Evolutionary conservation across 306 rosid genomes (phyloP), one percentile per base, ranked within the genome.

Genomic region (Cyclanthera cordifolia): DNA sequence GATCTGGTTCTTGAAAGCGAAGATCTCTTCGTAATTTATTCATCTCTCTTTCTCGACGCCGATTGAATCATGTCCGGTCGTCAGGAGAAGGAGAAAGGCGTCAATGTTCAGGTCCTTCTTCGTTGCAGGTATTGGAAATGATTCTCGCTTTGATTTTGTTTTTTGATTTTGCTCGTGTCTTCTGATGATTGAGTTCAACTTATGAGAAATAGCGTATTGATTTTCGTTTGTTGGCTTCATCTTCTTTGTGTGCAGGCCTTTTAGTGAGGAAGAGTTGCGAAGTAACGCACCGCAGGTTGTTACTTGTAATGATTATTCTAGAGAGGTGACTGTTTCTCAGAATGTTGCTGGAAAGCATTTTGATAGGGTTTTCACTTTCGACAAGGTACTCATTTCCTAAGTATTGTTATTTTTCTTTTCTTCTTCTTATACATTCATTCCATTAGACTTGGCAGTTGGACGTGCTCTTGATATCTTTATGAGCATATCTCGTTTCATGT

Each of bases 31-130:
- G n/a, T 24, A 4, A 27, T 32, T 41, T 41, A 6, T 53, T 23
- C 49, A 0, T 3, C 46, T 17, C 1, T 37, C 46, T 75, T 58
- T 51, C 78, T 51, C 67, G 47, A 64, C 14, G 34, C 52, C 46
- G 58, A 30, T 74, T 57, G 77, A 72, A 65, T 16, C 77, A 88
- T 91, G 97, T 83, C 96, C 15, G 4, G 32, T n/a, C 95, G 95
- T 55, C 90, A 81, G 48, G 97, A 84, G 78, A 91, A 86, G 71
- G 97, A 91, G 81, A 91, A 91, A 69, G 97, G 97, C 19, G 97
- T 91, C 45, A 91, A 91, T 63, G 97, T 91, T 75, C 97, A 91
- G 70, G 97, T 91, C 47, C 97, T 91, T 59, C 96, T 91, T 37
- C 95, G 96, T 47, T 91, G 97, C 91, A 82, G 97, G 97, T 91